phyloP scores from a whole-genome alignment of 2,329 filamentous ascomycete genomes.

The Esteya vermicola region DNA sequence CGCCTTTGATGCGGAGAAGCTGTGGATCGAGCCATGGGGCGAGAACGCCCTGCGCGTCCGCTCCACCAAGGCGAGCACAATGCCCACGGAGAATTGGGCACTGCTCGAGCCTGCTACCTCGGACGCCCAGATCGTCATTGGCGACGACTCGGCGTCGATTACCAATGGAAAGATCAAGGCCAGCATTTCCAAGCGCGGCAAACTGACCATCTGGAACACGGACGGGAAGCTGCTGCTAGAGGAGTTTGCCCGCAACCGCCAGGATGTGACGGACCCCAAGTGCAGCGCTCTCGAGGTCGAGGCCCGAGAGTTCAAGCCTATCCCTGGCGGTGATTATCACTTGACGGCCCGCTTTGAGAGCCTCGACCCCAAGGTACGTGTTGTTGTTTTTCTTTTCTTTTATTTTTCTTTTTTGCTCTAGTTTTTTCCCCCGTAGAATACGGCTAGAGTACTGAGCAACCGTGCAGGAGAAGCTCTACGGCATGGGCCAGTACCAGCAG shows the following conservation, averaged over 20 bases:
- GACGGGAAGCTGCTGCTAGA: constrained; percentile 30
- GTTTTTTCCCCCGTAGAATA: too few relatives aligned
- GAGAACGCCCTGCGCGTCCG: constrained; percentile 30
- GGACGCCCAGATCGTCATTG: constrained; percentile 7
- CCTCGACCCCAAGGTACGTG: too few relatives aligned
- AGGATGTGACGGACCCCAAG: constrained; percentile 39
- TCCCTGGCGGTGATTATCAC: constrained; percentile 34
- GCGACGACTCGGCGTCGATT: constrained; percentile 21
- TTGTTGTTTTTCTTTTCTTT: too few relatives aligned
- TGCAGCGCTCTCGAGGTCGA: constrained; percentile 41
- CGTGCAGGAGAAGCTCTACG: constrained; percentile 48
- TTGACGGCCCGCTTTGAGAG: constrained; percentile 46
- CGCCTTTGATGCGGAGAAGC: constrained; percentile 7
- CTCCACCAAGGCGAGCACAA: constrained; percentile 22
- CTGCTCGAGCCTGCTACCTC: constrained; percentile 10
- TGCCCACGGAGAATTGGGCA: constrained; percentile 26
- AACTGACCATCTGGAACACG: constrained; percentile 30
- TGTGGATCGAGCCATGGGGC: constrained; percentile 31
- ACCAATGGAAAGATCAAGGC: constrained; percentile 34
- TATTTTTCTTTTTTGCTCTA: too few relatives aligned
- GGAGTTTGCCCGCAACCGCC: constrained; percentile 35
- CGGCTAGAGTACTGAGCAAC: too few relatives aligned
- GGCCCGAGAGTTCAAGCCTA: constrained; percentile 42
- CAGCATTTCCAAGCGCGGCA: constrained; percentile 29
- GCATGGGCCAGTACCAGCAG: constrained; percentile 58